Conservation (phyloP, 345 rosid genomes). For the Iberis pinnata region DNA sequence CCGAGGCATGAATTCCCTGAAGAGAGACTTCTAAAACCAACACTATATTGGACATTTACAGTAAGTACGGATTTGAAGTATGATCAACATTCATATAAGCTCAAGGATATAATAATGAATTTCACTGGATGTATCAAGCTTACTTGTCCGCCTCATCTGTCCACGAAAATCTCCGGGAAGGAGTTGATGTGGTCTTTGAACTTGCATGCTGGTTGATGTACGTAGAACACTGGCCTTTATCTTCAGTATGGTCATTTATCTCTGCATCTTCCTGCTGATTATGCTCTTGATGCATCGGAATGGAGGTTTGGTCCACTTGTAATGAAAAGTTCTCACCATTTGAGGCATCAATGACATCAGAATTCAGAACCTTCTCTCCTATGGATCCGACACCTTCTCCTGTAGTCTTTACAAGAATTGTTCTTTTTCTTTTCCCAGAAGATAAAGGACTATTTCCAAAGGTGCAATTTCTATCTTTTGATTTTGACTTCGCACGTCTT, state of each 20-base stretch:
- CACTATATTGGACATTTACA: too few relatives aligned
- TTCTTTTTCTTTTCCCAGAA: slow-evolving; percentile 55
- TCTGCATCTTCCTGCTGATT: slow-evolving; percentile 32
- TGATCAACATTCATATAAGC: slow-evolving; percentile 10
- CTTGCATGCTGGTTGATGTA: slow-evolving; percentile 34
- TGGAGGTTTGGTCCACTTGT: slow-evolving; percentile 32
- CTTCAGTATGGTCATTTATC: slow-evolving; percentile 32
- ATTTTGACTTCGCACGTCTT: slow-evolving; percentile 35
- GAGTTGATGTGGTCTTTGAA: slow-evolving; percentile 43
- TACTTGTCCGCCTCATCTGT: slow-evolving; percentile 91
- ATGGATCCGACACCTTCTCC: slow-evolving; percentile 35
- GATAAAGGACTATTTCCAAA: slow-evolving; percentile 31
- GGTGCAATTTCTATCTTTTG: slow-evolving; percentile 26
- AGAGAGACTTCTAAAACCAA: slow-evolving; percentile 11
- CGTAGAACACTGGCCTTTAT: slow-evolving; percentile 43
- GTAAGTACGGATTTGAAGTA: too few relatives aligned
- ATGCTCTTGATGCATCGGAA: slow-evolving; percentile 31
- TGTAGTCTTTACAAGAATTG: slow-evolving; percentile 28
- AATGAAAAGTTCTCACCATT: slow-evolving; percentile 26
- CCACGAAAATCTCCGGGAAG: slow-evolving; percentile 62
- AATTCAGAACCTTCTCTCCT: slow-evolving; percentile 18
- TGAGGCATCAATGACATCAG: slow-evolving; percentile 18
- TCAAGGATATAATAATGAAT: slow-evolving; percentile 11
- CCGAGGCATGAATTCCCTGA: slow-evolving; percentile 8
- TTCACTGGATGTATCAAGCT: slow-evolving; percentile 15